phyloP scores from a whole-genome alignment of 345 rosid species.

The Noccaea bulbosa region DNA sequence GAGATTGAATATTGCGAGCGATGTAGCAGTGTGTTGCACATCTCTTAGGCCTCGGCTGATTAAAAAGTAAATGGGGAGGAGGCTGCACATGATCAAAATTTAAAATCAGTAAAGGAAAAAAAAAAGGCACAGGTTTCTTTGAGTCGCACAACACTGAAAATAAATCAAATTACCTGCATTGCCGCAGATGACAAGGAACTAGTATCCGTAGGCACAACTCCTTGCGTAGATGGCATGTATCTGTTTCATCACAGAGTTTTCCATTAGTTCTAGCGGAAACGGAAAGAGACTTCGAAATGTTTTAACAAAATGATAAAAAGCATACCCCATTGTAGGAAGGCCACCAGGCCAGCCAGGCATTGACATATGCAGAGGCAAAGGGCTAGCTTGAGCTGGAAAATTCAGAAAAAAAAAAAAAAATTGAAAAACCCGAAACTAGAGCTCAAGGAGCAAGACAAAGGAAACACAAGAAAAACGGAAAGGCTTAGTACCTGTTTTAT shows the following conservation, averaged over 20 bases:
- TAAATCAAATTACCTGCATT: slow-evolving; percentile 59
- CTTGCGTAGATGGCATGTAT: slow-evolving; percentile 85
- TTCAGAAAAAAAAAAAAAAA: slow-evolving; percentile 16
- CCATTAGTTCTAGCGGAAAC: slow-evolving; percentile 23
- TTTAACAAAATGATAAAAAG: not conserved
- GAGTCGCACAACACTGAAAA: not conserved
- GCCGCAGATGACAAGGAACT: slow-evolving; percentile 71
- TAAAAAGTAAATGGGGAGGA: slow-evolving; percentile 70
- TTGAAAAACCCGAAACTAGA: no score
- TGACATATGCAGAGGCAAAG: slow-evolving; percentile 73
- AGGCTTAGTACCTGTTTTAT: slow-evolving; percentile 59
- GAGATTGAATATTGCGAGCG: slow-evolving; percentile 71
- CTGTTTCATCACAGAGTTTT: slow-evolving; percentile 51
- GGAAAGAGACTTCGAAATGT: not conserved
- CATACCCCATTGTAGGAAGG: slow-evolving; percentile 96
- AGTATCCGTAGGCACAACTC: slow-evolving; percentile 86
- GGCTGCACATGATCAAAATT: slow-evolving; percentile 53
- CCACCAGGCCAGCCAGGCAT: slow-evolving; percentile 93
- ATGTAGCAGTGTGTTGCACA: slow-evolving; percentile 96
- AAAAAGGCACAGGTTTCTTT: not conserved
- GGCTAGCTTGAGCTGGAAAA: slow-evolving; percentile 64
- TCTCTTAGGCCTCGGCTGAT: slow-evolving; percentile 83
- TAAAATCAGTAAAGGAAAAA: not conserved
- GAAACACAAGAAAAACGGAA: not conserved
- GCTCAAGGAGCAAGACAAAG: no score